Evolutionary conservation across 2,329 filamentous ascomycete genomes (phyloP).

Genomic region (Cordyceps fumosorosea): DNA sequence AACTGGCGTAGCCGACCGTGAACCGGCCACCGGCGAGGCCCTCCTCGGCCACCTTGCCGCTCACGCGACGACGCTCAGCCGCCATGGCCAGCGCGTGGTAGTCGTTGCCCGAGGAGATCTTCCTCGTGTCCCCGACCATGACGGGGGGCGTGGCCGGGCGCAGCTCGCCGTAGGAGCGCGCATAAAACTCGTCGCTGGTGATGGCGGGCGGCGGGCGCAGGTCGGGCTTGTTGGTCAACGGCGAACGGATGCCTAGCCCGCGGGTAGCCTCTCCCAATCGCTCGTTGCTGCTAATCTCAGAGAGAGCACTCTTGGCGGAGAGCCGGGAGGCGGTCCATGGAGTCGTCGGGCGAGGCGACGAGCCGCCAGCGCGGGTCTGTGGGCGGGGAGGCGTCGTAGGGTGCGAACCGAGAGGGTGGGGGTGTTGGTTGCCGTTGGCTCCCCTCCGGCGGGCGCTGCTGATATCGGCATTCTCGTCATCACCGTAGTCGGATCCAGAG

Average conservation of each 20-base stretch:
- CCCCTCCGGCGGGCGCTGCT: constrained; percentile 13
- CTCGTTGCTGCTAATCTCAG: constrained; percentile 40
- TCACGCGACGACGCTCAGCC: constrained; percentile 54
- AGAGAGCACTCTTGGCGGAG: constrained; percentile 27
- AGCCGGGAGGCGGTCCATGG: constrained; percentile 16
- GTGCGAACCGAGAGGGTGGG: constrained; percentile 49
- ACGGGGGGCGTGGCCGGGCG: constrained; percentile 47
- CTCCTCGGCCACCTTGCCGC: constrained; percentile 68
- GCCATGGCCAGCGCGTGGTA: constrained; percentile 31
- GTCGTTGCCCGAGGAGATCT: constrained; percentile 56
- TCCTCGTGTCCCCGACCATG: constrained; percentile 42
- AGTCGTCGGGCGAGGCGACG: neutral
- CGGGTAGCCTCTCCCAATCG: constrained; percentile 35
- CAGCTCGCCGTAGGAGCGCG: constrained; percentile 55
- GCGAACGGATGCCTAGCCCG: constrained; percentile 30
- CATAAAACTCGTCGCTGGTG: constrained; percentile 44
- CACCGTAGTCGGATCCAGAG: constrained; percentile 33
- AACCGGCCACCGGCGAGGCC: constrained; percentile 40
- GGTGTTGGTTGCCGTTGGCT: constrained; percentile 29
- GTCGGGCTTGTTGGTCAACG: constrained; percentile 27
- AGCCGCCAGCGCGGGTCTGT: neutral
- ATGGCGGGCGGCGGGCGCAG: constrained; percentile 34
- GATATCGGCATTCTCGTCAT: constrained; percentile 26
- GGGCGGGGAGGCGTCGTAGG: constrained; percentile 24
- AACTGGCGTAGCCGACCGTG: constrained; percentile 11